Percentiles rank a stretch among this genome's conserved stretches.
Evolutionary conservation across 2,329 filamentous ascomycete species (phyloP).

Genomic region (Microdochium nivale): DNA sequence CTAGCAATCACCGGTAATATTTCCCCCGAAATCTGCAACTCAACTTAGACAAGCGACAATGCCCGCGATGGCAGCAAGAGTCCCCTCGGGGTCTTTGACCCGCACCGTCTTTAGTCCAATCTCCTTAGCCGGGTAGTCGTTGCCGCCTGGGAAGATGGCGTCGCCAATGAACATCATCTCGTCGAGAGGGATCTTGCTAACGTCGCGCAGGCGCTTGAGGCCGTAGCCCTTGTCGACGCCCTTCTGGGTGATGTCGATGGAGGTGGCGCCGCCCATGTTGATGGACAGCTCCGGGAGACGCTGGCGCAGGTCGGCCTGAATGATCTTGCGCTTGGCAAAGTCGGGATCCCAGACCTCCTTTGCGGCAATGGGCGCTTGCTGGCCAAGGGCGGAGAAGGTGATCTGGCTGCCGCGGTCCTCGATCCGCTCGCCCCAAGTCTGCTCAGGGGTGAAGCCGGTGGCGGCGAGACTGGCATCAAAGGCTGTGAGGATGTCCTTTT

Average conservation of each 20-base stretch:
- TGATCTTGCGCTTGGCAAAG: conserved; percentile 27
- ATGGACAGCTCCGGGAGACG: conserved; percentile 27
- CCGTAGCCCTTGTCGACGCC: conserved; percentile 28
- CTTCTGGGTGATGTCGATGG: conserved; percentile 28
- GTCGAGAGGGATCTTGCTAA: conserved; percentile 23
- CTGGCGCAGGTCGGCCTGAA: conserved; percentile 24
- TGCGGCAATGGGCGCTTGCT: conserved; percentile 24
- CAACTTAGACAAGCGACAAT: conserved; percentile 10
- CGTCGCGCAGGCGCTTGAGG: conserved; percentile 15
- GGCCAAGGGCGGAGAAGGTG: conserved; percentile 30
- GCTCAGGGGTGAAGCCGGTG: conserved; percentile 25
- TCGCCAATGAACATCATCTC: conserved; percentile 31
- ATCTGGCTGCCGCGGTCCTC: conserved; percentile 32
- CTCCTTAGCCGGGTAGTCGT: conserved; percentile 27
- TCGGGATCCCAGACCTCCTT: conserved; percentile 29
- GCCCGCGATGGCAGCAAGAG: conserved; percentile 10
- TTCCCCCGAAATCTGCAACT: background rate
- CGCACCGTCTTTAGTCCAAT: conserved; percentile 14
- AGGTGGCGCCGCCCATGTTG: conserved; percentile 30
- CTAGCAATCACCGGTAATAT: no score
- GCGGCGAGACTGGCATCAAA: conserved; percentile 25
- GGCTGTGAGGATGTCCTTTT: conserved; percentile 19
- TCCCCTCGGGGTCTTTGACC: conserved; percentile 11
- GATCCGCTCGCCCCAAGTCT: conserved; percentile 29
- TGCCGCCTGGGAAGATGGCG: conserved; percentile 29